Base-by-base conservation (phyloP, 2,329 filamentous ascomycete species). In the Neonectria faginata region DNA sequence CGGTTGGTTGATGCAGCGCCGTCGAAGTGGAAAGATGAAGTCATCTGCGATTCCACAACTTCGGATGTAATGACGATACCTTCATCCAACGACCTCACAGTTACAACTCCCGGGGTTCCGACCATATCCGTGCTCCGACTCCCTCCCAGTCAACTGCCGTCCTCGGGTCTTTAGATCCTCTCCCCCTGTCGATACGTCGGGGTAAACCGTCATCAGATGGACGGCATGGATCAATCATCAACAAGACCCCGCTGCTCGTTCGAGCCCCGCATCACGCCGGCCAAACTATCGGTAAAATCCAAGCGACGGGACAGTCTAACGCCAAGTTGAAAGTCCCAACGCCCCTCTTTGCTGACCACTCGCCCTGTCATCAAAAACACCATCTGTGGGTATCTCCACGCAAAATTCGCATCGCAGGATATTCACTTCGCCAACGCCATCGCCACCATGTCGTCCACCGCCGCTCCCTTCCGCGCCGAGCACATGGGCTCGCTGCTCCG, bases 401-500 rank as follows among this genome's bases (percentile, higher is more conserved):
- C 12, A 22, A 36, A 18, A 5, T 3, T 14, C 25, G 12, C 47
- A 4, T 29, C 47, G 4, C 3, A 50, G 14, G 18, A 9, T n/a
- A 47, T 20, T 44, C 7, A 27, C 14, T 36, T 27, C 11, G 16
- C 3, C 20, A 12, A 10, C n/a, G n/a, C 16, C 11, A 20, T 4
- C 31, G 20, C 36, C 62, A 62, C 39, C 10, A 74, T 74, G 72
- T 59, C 60, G 1, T 31, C 64, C 25, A 36, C 64, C 20, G 59
- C 68, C 1, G 81, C 81, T 20, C 91, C 91, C 33, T 93, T 92
- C 83, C 86, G 91, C 73, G 91, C 91, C 54, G 91, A 93, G 83
- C 91, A 93, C 73, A 83, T 92, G 72, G 91, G 91, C 71, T 92
- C 90, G 14, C 83, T 93, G 33, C 86, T 93, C 47, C 88, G 91